Base-by-base conservation (phyloP, 163 green algal species). In the Scenedesmus sp. region DNA sequence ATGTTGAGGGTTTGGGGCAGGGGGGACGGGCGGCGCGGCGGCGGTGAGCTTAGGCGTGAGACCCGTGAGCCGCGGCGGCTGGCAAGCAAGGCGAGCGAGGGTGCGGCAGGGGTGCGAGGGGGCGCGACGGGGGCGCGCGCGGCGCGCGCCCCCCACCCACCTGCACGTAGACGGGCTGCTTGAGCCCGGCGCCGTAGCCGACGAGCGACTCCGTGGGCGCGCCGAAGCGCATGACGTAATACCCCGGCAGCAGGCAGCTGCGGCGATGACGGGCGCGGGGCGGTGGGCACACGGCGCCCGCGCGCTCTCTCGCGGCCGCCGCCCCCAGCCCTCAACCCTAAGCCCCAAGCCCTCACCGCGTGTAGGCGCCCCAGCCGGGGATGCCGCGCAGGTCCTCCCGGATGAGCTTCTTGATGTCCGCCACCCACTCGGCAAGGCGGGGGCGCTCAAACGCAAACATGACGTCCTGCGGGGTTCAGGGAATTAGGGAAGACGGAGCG, bases 391-490 rank as follows among this genome's bases (percentile, higher is more conserved):
- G 51, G 62, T 82, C 75, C 15, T 70, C 7, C 13, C 34, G 20
- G 28, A 82, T 71, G n/a, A 82, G 28, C 26, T 14, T 14, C 75
- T 70, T 75, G 54, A 82, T 67, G 42, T 82, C 75, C 26, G 28
- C 63, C 18, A 82, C 22, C n/a, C 45, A 67, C 18, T 69, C 29
- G 24, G 44, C 22, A 7, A 82, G 29, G 31, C 45, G 63, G 0
- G 31, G 20, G 31, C 54, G 47, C 36, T 82, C 75, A 51, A 82
- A 45, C 0, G 63, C 44, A 53, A 82, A 63, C 51, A 62, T 29
- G 44, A 70, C 42, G 54, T 82, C 75, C 75, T 82, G 42, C 29
- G 54, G 24, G 48, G 39, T n/a, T n/a, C n/a, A n/a, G n/a, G n/a
- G n/a, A n/a, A n/a, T n/a, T n/a, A n/a, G 45, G 45, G 45, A 14